phyloP scores from a whole-genome alignment of 31 red algal species.

The Asparagopsis taxiformis region DNA sequence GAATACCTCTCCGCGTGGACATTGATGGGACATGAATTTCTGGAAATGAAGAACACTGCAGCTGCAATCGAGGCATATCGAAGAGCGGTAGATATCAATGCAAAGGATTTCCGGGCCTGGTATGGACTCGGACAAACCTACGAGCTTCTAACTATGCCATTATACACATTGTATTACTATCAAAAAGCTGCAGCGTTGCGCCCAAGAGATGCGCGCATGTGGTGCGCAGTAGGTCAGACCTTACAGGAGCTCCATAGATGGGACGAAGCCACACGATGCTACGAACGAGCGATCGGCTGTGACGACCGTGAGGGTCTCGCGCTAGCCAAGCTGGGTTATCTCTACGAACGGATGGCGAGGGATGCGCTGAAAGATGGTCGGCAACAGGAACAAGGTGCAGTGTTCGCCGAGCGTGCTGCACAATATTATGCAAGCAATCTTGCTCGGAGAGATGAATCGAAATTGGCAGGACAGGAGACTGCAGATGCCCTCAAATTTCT shows the following conservation, averaged over 20 bases:
- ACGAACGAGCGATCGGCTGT: conserved; percentile 64
- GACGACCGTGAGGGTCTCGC: conserved; percentile 63
- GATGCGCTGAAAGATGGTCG: conserved; percentile 23
- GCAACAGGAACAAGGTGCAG: conserved; percentile 24
- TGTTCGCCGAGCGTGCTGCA: conserved; percentile 31
- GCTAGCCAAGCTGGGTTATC: conserved; percentile 38
- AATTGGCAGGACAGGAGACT: conserved; percentile 22
- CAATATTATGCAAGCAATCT: conserved; percentile 41
- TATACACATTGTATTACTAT: conserved; percentile 94
- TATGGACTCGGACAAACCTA: conserved; percentile 95
- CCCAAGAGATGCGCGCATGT: conserved; percentile 88
- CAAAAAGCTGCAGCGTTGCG: conserved; percentile 77
- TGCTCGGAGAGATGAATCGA: conserved; percentile 22
- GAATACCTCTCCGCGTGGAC: conserved; percentile 87
- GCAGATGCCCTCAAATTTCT: conserved; percentile 38
- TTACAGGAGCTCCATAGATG: conserved; percentile 59
- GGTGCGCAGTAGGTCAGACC: conserved; percentile 76
- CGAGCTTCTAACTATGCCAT: conserved; percentile 88
- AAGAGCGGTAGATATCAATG: conserved; percentile 78
- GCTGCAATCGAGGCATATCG: conserved; percentile 91
- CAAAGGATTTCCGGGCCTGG: conserved; percentile 90
- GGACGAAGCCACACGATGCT: conserved; percentile 72
- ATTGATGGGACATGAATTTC: conserved; percentile 95
- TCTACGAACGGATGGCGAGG: conserved; percentile 52
- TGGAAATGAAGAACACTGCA: conserved; percentile 94